Evolutionary conservation across 495 filamentous ascomycete species (phyloP).

Genomic region (Cladorrhinum samala): DNA sequence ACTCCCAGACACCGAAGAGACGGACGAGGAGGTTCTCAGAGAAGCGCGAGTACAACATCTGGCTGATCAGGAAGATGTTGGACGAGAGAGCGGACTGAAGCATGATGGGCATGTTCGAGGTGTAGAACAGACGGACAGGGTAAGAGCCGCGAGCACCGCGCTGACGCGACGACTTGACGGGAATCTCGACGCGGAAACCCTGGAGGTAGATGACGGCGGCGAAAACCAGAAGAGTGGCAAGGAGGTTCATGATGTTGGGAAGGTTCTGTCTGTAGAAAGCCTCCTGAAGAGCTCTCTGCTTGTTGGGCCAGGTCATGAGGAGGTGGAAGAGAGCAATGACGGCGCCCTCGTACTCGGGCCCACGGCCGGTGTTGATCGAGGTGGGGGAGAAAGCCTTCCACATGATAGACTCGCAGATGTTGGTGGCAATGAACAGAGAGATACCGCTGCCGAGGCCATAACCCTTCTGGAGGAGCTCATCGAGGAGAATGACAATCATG

Average conservation of each 20-base stretch:
- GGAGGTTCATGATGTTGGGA: conserved; percentile 98
- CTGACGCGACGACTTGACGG: conserved; percentile 98
- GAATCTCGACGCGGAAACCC: conserved; percentile 99
- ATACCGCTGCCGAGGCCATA: conserved; percentile 98
- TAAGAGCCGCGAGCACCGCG: conserved; percentile 92
- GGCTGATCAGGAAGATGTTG: conserved; percentile 97
- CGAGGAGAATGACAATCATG: conserved; percentile 96
- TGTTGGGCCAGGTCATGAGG: conserved; percentile 96
- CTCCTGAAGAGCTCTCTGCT: conserved; percentile 93
- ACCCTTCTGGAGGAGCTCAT: conserved; percentile 98
- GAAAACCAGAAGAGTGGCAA: conserved; percentile 90
- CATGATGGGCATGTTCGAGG: conserved; percentile 99
- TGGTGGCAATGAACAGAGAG: conserved; percentile 99
- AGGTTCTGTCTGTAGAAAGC: conserved; percentile 99
- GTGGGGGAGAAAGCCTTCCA: conserved; percentile 99
- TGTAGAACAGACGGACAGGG: conserved; percentile 77
- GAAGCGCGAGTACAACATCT: conserved; percentile 99
- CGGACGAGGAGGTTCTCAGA: conserved; percentile 96
- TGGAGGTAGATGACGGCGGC: conserved; percentile 98
- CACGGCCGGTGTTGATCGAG: conserved; percentile 98
- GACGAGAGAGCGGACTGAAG: conserved; percentile 95
- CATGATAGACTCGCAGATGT: conserved; percentile 99
- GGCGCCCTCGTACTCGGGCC: conserved; percentile 98
- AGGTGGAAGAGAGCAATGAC: conserved; percentile 98
- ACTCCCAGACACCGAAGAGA: conserved; percentile 97